phyloP scores from a whole-genome alignment of 148 eudicot species.

The Rhododendron williamsianum region DNA sequence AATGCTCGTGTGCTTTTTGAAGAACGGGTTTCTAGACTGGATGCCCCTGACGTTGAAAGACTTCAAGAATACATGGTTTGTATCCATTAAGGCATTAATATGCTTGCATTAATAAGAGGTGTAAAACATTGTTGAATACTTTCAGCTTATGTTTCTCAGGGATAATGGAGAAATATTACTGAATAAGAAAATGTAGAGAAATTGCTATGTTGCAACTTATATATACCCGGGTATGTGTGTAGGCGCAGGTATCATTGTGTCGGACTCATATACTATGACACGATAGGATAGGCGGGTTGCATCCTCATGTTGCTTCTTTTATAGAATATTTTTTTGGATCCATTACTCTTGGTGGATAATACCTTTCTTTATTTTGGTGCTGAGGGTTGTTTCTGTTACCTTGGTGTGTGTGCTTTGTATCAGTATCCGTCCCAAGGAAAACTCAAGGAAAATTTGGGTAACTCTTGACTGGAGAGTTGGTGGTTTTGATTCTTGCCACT shows the following conservation, averaged over 20 bases:
- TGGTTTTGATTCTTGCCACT: neutral
- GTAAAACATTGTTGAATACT: neutral
- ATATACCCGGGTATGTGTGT: neutral
- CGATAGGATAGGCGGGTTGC: neutral
- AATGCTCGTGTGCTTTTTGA: conserved; percentile 67
- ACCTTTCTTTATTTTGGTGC: neutral
- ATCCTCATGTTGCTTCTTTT: neutral
- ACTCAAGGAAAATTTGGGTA: neutral
- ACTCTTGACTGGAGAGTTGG: neutral
- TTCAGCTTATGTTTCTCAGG: neutral
- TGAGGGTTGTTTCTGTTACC: neutral
- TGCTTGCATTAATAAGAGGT: neutral
- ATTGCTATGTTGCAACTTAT: neutral
- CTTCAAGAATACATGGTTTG: conserved; percentile 68
- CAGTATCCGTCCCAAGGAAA: neutral
- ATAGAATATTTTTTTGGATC: neutral
- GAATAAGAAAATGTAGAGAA: neutral
- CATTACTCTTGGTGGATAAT: neutral
- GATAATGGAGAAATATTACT: neutral
- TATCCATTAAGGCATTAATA: neutral
- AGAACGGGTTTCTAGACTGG: conserved; percentile 50
- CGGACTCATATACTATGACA: neutral
- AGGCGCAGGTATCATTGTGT: neutral
- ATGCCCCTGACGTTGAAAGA: conserved; percentile 56
- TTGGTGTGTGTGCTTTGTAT: neutral